Conservation (phyloP, 106 monocot genomes). For the Dendrobium officinale region DNA sequence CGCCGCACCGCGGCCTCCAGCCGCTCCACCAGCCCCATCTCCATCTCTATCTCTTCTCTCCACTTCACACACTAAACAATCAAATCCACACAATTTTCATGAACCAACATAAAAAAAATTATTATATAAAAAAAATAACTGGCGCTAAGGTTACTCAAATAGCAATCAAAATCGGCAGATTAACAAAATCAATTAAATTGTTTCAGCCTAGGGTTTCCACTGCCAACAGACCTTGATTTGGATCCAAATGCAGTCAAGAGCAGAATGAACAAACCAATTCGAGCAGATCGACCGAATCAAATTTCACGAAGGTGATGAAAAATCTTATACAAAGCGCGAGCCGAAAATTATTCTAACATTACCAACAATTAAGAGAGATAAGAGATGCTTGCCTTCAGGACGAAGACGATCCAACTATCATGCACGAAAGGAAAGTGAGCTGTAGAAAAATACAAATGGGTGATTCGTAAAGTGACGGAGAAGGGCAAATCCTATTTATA, state of each 20-base stretch:
- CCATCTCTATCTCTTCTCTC: constrained; percentile 30
- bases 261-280: neutral
- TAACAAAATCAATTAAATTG: neutral
- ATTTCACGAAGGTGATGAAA: neutral
- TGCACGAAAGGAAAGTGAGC: neutral
- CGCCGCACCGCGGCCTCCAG: constrained; percentile 75
- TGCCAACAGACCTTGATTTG: neutral
- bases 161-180: constrained; percentile 1
- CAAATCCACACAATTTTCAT: neutral
- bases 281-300: neutral
- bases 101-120: neutral
- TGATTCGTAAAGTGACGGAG: neutral
- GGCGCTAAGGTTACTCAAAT: neutral
- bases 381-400: neutral
- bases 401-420: neutral
- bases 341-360: too few relatives aligned
- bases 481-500: neutral
- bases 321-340: too few relatives aligned
- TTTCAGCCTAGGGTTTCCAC: neutral
- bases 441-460: neutral
- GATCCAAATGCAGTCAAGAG: neutral
- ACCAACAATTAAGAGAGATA: neutral
- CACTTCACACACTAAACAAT: neutral
- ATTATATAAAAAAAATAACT: neutral
- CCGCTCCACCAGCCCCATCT: constrained; percentile 55